Conservation (phyloP, 2,329 filamentous ascomycete species). For the Clonostachys sp. region DNA sequence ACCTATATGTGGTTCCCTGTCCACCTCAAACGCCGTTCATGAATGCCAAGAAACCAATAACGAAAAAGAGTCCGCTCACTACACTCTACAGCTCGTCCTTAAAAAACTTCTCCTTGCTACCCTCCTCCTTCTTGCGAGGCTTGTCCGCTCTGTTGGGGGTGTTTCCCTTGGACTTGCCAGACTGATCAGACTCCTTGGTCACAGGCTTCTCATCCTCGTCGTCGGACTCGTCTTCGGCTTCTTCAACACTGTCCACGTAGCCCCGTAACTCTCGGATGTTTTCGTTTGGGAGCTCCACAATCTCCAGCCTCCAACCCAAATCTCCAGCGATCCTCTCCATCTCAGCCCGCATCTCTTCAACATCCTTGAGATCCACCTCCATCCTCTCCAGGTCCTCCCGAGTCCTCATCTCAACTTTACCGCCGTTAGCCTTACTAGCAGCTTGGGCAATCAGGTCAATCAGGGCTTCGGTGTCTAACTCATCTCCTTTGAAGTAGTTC, state of each 20-base stretch:
- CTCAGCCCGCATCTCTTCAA: slow-evolving; percentile 66
- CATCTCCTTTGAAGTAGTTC: slow-evolving; percentile 23
- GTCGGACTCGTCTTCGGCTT: slow-evolving; percentile 15
- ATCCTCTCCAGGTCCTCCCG: slow-evolving; percentile 65
- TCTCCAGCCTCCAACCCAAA: slow-evolving; percentile 74
- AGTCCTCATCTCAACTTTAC: slow-evolving; percentile 37
- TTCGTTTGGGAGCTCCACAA: slow-evolving; percentile 61
- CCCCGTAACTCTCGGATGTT: slow-evolving; percentile 62
- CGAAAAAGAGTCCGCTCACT: no score
- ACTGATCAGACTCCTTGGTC: slow-evolving; percentile 5
- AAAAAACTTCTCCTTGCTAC: slow-evolving; percentile 46
- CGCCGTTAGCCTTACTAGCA: slow-evolving; percentile 13
- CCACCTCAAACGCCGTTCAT: no score
- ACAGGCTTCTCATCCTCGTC: slow-evolving; percentile 6
- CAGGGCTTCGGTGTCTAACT: background rate
- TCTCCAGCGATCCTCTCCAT: slow-evolving; percentile 66
- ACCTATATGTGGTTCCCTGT: no score
- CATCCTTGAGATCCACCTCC: slow-evolving; percentile 59
- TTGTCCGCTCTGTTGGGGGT: slow-evolving; percentile 7
- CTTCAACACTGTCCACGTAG: slow-evolving; percentile 57
- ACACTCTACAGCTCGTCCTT: slow-evolving; percentile 43
- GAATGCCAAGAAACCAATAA: no score
- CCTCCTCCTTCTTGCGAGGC: slow-evolving; percentile 17
- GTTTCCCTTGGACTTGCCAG: slow-evolving; percentile 4
- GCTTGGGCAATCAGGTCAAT: slow-evolving; percentile 40